phyloP scores from a whole-genome alignment of 352 stramenopile genomes.

The Pythium dissotocum region DNA sequence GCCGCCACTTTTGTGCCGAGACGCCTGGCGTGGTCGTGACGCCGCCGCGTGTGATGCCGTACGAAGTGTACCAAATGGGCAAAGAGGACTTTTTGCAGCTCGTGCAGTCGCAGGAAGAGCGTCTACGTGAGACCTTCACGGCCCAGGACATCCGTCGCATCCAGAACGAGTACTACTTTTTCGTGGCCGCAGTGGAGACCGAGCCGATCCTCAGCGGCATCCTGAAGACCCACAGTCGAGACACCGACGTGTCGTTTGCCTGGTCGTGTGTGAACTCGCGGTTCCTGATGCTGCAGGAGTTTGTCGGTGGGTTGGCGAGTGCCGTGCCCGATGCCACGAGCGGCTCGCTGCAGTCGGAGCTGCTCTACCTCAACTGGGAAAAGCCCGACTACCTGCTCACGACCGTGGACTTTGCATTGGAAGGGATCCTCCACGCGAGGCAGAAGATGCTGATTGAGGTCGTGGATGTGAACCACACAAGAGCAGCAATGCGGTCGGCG shows the following conservation, averaged over 20 bases:
- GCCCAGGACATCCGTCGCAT: constrained; percentile 48
- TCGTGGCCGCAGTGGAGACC: constrained; percentile 39
- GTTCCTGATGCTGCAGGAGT: constrained; percentile 57
- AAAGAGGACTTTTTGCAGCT: constrained; percentile 50
- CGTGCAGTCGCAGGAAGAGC: constrained; percentile 37
- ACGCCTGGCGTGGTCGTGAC: constrained; percentile 42
- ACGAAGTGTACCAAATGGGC: constrained; percentile 54
- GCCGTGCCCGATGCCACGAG: constrained; percentile 40
- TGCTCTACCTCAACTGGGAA: constrained; percentile 58
- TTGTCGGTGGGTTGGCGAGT: constrained; percentile 47
- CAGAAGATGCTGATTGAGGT: constrained; percentile 67
- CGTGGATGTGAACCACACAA: constrained; percentile 49
- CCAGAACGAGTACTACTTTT: constrained; percentile 51
- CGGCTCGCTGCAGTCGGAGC: constrained; percentile 37
- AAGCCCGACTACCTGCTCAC: constrained; percentile 64
- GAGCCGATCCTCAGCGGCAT: constrained; percentile 54
- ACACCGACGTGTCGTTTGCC: constrained; percentile 61
- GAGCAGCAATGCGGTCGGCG: constrained; percentile 7
- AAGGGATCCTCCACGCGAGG: constrained; percentile 66
- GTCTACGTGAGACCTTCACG: constrained; percentile 46
- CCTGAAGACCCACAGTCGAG: constrained; percentile 56
- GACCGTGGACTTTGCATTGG: constrained; percentile 61
- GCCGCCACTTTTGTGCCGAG: constrained; percentile 47
- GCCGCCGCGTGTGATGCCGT: constrained; percentile 46
- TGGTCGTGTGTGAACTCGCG: constrained; percentile 59